phyloP scores from a whole-genome alignment of 176 grass and related monocot species.

The Oryza meridionalis region DNA sequence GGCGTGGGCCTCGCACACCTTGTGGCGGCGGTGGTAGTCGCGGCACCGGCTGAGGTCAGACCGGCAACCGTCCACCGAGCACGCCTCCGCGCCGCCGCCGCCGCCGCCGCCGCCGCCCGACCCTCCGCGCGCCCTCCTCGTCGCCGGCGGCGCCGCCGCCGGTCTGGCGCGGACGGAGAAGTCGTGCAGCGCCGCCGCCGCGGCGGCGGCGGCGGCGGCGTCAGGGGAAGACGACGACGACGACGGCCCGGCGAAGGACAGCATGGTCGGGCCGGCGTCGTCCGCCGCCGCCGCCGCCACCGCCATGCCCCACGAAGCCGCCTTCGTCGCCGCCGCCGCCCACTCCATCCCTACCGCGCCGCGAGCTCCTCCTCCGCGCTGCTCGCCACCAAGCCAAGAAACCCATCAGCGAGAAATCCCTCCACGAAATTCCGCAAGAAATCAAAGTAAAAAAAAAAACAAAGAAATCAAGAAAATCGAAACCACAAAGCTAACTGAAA shows the following conservation, averaged over 20 bases:
- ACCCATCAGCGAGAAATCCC: constrained; percentile 6
- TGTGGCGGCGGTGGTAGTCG: constrained; percentile 87
- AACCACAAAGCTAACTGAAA: too few species aligned
- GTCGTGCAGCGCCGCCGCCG: constrained; percentile 32
- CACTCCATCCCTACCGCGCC: constrained; percentile 55
- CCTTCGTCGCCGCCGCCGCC: constrained; percentile 2
- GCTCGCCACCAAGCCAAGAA: constrained; percentile 20
- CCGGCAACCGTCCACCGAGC: constrained; percentile 73
- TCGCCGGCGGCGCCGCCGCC: constrained; percentile 30
- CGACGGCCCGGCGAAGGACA: constrained; percentile 36
- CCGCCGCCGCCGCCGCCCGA: background rate
- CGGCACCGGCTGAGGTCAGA: constrained; percentile 78
- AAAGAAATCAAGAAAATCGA: too few species aligned
- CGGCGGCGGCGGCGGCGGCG: background rate
- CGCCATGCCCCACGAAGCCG: constrained; percentile 50
- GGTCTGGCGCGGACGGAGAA: constrained; percentile 45
- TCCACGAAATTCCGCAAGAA: constrained; percentile 1
- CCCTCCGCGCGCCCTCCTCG: constrained; percentile 31
- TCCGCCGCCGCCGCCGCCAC: constrained; percentile 29
- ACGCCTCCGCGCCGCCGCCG: constrained; percentile 26
- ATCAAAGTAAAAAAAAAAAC: background rate
- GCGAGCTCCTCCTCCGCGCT: background rate
- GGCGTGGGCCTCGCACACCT: constrained; percentile 87
- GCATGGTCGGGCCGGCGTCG: constrained; percentile 41
- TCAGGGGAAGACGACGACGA: background rate